Percentiles rank a stretch among this genome's conserved stretches.
Conservation (phyloP, 495 filamentous ascomycete genomes). For the Hypoxylon trugodes region DNA sequence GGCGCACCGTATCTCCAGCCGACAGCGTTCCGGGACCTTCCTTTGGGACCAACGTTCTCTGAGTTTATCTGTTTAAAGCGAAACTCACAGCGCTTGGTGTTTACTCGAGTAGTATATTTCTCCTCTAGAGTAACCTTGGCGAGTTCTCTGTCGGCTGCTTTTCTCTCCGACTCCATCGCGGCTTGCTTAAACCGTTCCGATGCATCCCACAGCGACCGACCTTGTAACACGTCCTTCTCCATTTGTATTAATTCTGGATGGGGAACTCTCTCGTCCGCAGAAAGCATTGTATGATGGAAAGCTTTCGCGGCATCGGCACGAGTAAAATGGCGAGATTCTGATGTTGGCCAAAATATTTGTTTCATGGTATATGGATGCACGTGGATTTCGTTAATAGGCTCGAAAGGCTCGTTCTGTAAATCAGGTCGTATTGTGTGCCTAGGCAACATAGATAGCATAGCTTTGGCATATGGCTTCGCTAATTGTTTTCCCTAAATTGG, state of each 20-base stretch:
- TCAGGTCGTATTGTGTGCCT: slow-evolving; percentile 42
- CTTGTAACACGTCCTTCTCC: slow-evolving; percentile 59
- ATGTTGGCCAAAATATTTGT: slow-evolving; percentile 89
- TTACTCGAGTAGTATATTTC: slow-evolving; percentile 55
- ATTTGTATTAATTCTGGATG: slow-evolving; percentile 82
- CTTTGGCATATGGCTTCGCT: slow-evolving; percentile 76
- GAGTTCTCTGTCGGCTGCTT: slow-evolving; percentile 50
- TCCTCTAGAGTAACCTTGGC: slow-evolving; percentile 51
- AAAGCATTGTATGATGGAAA: slow-evolving; percentile 75
- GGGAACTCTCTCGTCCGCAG: slow-evolving; percentile 86
- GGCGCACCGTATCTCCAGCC: slow-evolving; percentile 68
- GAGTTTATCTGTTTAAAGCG: slow-evolving; percentile 71
- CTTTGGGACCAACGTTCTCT: slow-evolving; percentile 55
- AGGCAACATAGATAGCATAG: slow-evolving; percentile 84
- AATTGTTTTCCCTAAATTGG: slow-evolving; percentile 73
- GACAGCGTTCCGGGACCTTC: slow-evolving; percentile 61
- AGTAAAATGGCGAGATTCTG: slow-evolving; percentile 90
- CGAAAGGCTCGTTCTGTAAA: slow-evolving; percentile 60
- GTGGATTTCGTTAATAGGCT: slow-evolving; percentile 90
- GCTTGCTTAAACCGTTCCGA: slow-evolving; percentile 49
- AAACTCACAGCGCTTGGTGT: slow-evolving; percentile 74
- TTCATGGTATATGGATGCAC: slow-evolving; percentile 79
- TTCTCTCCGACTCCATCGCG: slow-evolving; percentile 46
- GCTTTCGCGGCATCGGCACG: slow-evolving; percentile 87
- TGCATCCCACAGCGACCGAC: slow-evolving; percentile 41